phyloP scores from a whole-genome alignment of 495 filamentous ascomycete species.

The Corynascus novoguineensis region DNA sequence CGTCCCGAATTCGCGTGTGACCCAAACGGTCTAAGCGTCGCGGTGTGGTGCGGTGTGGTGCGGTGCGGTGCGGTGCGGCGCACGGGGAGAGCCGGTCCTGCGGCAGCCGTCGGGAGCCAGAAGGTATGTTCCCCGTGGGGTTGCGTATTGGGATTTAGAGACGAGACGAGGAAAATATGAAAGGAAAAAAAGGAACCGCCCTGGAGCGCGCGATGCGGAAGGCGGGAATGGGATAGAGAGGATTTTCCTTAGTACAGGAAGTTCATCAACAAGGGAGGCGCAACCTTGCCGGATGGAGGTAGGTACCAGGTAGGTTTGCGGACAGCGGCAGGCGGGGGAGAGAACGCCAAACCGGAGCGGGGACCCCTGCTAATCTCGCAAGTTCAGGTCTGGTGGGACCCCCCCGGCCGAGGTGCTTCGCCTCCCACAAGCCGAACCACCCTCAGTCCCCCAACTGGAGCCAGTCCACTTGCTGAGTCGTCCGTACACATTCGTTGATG shows the following conservation, averaged over 20 bases:
- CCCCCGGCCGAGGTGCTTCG: neutral
- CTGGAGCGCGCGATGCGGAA: too few species aligned
- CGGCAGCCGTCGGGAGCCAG: conserved; percentile 8
- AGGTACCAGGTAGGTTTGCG: too few species aligned
- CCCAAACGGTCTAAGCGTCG: neutral
- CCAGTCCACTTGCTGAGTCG: too few species aligned
- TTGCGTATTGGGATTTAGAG: neutral
- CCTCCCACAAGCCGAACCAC: neutral
- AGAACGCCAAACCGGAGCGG: conserved; percentile 6
- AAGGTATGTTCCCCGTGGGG: neutral
- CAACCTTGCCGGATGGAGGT: conserved; percentile 2
- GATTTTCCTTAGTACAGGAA: neutral
- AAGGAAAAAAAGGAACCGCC: neutral
- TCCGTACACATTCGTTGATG: neutral
- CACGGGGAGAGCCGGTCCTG: conserved; percentile 12
- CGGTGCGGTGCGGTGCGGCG: neutral
- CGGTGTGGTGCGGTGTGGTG: too few species aligned
- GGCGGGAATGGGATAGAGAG: neutral
- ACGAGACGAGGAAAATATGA: neutral
- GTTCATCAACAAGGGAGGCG: neutral
- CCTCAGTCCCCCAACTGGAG: too few species aligned
- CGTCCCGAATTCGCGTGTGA: neutral
- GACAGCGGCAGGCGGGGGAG: conserved; percentile 8
- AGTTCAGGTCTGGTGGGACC: neutral
- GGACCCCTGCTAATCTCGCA: conserved; percentile 1